Evolutionary conservation across 331 rosid genomes (phyloP), one percentile per base, ranked within the genome.

Genomic region (Quercus lobata): DNA sequence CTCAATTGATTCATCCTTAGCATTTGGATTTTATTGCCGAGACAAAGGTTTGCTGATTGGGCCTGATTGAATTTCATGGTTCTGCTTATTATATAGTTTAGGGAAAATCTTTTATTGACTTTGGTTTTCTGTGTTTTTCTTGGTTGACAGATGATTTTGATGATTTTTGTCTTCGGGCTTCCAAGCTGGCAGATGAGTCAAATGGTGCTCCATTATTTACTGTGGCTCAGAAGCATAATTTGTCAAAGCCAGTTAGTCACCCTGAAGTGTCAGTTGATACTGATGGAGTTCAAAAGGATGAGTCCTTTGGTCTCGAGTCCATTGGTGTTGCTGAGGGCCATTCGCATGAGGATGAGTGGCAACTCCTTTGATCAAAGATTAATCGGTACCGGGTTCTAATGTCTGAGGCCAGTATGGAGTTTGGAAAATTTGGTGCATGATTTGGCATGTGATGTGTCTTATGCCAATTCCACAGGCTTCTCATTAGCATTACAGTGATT

Each of bases 1-100:
- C 71, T 84, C 92, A 18, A 89, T 95, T 56, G 99, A 95, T 85
- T 93, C 99, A 73, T 95, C 99, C 73, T 80, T 95, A 80, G 99
- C 99, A 57, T 89, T 95, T 80, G 99, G 99, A 77, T 95, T 95
- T 87, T 95, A 93, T 86, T 95, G 99, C 81, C 96, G 92, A 29
- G 90, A 90, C 84, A 93, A 88, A 93, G 97, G 98, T 94, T 58
- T 75, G 83, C 74, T 41, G 61, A n/a, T 74, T 77, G 55, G 86
- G 80, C 32, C 56, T 60, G 24, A 41, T 75, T 63, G 75, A 72
- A 78, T 72, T 65, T 83, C 71, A 37, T 19, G 29, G 63, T 76
- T 58, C 72, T 25, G 74, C 56, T n/a, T n/a, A 19, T 54, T 27
- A 14, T 76, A 34, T 41, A 69, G 76, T 74, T 54, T 4, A 29